A percentile compares a stretch with the other conserved stretches of the same genome.
Evolutionary conservation across 2,329 filamentous ascomycete species (phyloP).

Genomic region (Trichoderma brevicompactum): DNA sequence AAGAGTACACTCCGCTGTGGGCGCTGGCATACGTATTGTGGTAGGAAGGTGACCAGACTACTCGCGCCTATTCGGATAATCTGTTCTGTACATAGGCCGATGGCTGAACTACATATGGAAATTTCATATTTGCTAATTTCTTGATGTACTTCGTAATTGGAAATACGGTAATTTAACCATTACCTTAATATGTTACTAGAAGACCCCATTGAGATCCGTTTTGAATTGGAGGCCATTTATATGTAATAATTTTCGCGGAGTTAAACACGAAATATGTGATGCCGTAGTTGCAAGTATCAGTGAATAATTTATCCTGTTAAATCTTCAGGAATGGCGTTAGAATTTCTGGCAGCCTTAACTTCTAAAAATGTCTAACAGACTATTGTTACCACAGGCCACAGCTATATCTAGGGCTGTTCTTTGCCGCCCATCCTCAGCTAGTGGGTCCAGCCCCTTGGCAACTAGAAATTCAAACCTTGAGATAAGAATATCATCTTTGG

Average conservation of each 20-base stretch:
- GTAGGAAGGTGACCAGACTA: neutral
- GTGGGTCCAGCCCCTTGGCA: conserved; percentile 37
- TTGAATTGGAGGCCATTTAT: no score
- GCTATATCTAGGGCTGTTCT: conserved; percentile 44
- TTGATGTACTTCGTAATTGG: neutral
- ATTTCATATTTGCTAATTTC: no score
- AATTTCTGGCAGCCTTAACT: neutral
- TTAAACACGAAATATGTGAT: no score
- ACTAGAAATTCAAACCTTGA: conserved; percentile 36
- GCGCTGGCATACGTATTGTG: neutral
- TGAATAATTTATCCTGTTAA: no score
- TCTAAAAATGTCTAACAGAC: conserved; percentile 38
- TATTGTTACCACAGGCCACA: conserved; percentile 37
- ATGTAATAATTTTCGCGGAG: no score
- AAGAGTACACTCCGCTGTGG: no score
- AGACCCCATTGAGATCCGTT: no score
- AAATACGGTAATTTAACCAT: no score
- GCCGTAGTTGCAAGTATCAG: no score
- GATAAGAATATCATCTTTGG: conserved; percentile 23
- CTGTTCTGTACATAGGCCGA: neutral
- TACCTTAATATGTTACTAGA: no score
- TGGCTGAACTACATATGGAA: neutral
- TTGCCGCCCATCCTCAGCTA: conserved; percentile 37
- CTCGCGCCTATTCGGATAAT: neutral
- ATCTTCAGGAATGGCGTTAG: no score